A percentile compares a stretch with the other conserved stretches of the same genome.
phyloP scores from a whole-genome alignment of 345 rosid genomes.

The Corchorus olitorius region DNA sequence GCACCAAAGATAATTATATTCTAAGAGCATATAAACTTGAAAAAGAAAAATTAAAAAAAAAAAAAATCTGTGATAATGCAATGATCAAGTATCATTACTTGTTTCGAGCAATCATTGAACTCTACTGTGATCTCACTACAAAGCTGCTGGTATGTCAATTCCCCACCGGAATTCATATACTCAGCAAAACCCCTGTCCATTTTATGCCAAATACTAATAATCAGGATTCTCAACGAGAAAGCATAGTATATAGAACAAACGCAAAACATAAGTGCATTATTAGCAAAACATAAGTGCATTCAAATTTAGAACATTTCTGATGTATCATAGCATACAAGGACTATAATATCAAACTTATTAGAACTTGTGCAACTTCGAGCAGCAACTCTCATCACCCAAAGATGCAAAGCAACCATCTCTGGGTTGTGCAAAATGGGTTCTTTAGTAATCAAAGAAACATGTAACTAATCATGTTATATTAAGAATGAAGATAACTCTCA shows the following conservation, averaged over 20 bases:
- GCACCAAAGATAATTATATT: not conserved
- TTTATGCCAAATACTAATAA: not conserved
- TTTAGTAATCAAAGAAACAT: not conserved
- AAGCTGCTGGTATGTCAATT: conserved; percentile 76
- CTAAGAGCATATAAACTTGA: not conserved
- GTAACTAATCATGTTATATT: too few relatives aligned
- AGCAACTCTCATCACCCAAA: not conserved
- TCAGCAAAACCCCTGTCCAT: conserved; percentile 68
- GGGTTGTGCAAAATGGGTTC: not conserved
- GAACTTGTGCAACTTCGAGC: not conserved
- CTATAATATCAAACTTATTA: not conserved
- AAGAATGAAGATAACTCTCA: too few relatives aligned
- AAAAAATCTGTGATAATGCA: not conserved
- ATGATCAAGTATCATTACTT: conserved; percentile 37
- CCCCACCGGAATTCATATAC: conserved; percentile 75
- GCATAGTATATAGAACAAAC: not conserved
- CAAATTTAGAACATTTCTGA: too few relatives aligned
- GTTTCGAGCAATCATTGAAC: conserved; percentile 91
- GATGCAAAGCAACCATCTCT: not conserved
- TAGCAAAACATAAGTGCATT: not conserved
- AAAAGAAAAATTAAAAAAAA: too few relatives aligned
- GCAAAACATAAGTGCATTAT: not conserved
- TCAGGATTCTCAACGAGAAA: not conserved
- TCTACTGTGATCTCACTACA: conserved; percentile 74
- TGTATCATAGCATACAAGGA: not conserved